These are phyloP conservation scores for Debaryomyces tyrocola DNA, from an alignment of 805 yeast species.

Conservation along the genomic window DNA sequence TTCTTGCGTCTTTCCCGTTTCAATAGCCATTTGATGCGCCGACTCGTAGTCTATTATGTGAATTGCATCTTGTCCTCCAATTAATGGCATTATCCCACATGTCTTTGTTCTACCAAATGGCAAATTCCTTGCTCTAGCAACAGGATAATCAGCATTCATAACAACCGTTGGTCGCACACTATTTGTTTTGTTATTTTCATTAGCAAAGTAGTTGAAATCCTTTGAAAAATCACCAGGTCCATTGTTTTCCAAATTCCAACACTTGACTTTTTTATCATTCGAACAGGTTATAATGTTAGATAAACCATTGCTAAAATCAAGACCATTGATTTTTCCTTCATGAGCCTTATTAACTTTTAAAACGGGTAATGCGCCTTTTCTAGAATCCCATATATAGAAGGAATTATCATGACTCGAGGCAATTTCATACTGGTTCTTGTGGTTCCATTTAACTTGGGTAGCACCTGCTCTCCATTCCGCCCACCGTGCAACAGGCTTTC, in stretches of 20 bases:
- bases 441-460: slow-evolving; percentile 93
- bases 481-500: slow-evolving; percentile 69
- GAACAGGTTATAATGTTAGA: slow-evolving; percentile 76
- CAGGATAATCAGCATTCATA: slow-evolving; percentile 76
- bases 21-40: slow-evolving; percentile 27
- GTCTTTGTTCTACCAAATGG: slow-evolving; percentile 80
- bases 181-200: slow-evolving; percentile 1
- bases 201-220: slow-evolving; percentile 20
- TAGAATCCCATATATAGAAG: slow-evolving; percentile 82
- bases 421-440: slow-evolving; percentile 66
- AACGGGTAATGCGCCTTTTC: slow-evolving; percentile 79
- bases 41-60: slow-evolving; percentile 52
- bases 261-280: slow-evolving; percentile 77
- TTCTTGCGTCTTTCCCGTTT: slow-evolving; percentile 24
- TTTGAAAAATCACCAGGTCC: slow-evolving; percentile 11
- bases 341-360: slow-evolving; percentile 67
- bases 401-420: slow-evolving; percentile 86
- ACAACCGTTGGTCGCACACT: slow-evolving; percentile 50
- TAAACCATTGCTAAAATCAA: slow-evolving; percentile 71
- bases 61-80: slow-evolving; percentile 76
- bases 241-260: slow-evolving; percentile 63
- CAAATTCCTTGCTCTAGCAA: slow-evolving; percentile 81
- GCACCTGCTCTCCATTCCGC: slow-evolving; percentile 98
- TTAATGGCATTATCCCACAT: slow-evolving; percentile 84
- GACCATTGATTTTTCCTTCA: slow-evolving; percentile 81